Evolutionary conservation across 2,329 filamentous ascomycete genomes (phyloP), one percentile per base, ranked within the genome.

Genomic region (Colletotrichum shisoi): DNA sequence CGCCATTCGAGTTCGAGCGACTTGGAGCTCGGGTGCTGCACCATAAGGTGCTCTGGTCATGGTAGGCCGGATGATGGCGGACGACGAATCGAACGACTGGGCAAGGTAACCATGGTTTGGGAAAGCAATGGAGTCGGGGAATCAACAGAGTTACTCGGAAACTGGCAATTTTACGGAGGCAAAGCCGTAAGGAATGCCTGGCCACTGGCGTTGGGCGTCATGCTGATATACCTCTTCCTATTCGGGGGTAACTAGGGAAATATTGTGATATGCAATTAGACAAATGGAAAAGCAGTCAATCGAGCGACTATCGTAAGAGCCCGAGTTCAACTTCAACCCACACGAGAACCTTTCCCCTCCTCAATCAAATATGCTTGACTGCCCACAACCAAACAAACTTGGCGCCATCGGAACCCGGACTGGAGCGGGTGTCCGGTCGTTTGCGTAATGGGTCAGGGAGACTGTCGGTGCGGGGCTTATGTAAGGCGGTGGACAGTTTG

Each of bases 1-100:
- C 90, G 15, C 87, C 88, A 53, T 84, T 90, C 73, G 94, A 98
- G 82, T 97, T 94, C 79, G 93, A 97, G 80, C 87, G 92, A 67
- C 77, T 97, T 61, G 94, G 94, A 3, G 85, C 88, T 67, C 86
- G 95, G 74, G 85, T 94, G 67, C 80, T 99, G 76, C 92, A 93
- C 71, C 92, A 95, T 79, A 96, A 96, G 83, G 85, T 89, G 62
- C 79, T 88, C 48, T 88, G 86, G 86, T 82, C 85, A 68, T 88
- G 84, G 84, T 87, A 78, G 63, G 63, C 4, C 39, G 45, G 49
- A 49, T 40, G 21, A 40, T 17, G 19, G 44, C 19, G 53, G 45
- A 45, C 51, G 44, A 57, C 19, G n/a, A 51, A 40, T 40, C 6
- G 51, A 49, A 48, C 40, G 31, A 17, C 45, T 21, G 19, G 45